Evolutionary conservation across 2,329 filamentous ascomycete genomes (phyloP), one percentile per base, ranked within the genome.

Genomic region (Harringtonia aguacate): DNA sequence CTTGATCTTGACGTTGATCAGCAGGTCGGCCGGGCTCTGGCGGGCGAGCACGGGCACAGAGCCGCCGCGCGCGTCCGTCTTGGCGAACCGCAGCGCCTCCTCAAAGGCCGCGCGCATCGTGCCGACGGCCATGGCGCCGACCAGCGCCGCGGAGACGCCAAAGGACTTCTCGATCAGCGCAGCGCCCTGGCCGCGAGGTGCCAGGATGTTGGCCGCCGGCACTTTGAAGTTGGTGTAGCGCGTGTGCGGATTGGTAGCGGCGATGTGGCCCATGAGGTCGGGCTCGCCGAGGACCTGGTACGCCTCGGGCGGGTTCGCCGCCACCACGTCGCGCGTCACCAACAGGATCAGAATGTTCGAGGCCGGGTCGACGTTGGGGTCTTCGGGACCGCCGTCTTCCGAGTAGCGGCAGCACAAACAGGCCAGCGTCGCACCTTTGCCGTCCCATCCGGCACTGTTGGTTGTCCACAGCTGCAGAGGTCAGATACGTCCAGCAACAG

Each of bases 401-500:
- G 24, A 27, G 24, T 27, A 58, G 13, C 71, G 67, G 53, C 70
- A 75, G 4, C 73, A 66, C 8, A 76, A 62, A 48, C 70, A 75
- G 43, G 66, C 62, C 2, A 77, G 56, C 35, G 75, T 69, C 1
- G 70, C 68, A 10, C 73, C 72, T 42, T 60, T 58, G 34, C 63
- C 62, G 46, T 76, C 72, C 72, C 70, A 77, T 14, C 73, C 72
- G 1, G 62, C 66, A 41, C 61, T 64, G 52, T 75, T 77, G 2
- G 71, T 27, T 27, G 24, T 27, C 24, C 24, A 27, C 24, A 27
- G 10, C 24, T 27, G 10, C 10, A 27, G 24, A 7, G 24, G 24
- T 27, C 24, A 27, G 24, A 6, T 7, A 27, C 10, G 10, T 6
- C 24, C 24, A 27, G 10, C 6, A 27, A 27, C n/a, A n/a, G n/a